Base-by-base conservation (phyloP, 441 rosid genomes). In the Adansonia gregorii region DNA sequence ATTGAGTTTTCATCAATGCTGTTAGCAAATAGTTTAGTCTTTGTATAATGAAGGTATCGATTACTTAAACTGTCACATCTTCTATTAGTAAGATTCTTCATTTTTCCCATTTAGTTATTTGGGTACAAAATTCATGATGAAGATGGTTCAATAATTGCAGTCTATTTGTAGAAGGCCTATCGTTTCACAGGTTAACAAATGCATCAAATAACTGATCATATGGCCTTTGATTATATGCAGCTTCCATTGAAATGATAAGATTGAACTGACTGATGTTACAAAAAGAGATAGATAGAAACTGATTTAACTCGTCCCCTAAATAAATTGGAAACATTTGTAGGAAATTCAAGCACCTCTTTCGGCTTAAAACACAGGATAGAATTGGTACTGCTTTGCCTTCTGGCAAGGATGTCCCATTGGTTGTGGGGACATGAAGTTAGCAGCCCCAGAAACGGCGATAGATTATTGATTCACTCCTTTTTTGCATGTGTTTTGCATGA, bases 161-260 rank as follows among this genome's bases (percentile, higher is more conserved):
- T 43, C 52, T 17, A 8, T 9, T 66, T 17, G 24, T 8, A 15
- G 49, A 41, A 41, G 70, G 10, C 1, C 9, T 46, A 17, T 68
- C 39, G 39, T 68, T 68, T 68, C 10, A 46, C 20, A 19, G 72
- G n/a, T n/a, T 67, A 45, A 45, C 52, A 67, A 67, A 67, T 67
- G 54, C 27, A 67, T 67, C 72, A 67, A 46, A 68, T 45, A 67
- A 67, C 72, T 45, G 49, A 67, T 67, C 54, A 67, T 67, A 45
- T 8, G 8, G 72, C 31, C 54, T 64, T 64, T 35, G 48, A 64
- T 39, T 65, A 3, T 1, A n/a, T 15, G 8, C 3, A 2, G 54
- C 54, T 46, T 46, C 55, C 31, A 46, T 45, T 67, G 55, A 67
- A 67, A 46, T 67, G 72, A 67, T 46, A 46, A 19, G 45, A 31